Percentiles rank a stretch among this genome's conserved stretches.
phyloP scores from a whole-genome alignment of 2,329 filamentous ascomycete species.

The Cephalotrichum gorgonifer region DNA sequence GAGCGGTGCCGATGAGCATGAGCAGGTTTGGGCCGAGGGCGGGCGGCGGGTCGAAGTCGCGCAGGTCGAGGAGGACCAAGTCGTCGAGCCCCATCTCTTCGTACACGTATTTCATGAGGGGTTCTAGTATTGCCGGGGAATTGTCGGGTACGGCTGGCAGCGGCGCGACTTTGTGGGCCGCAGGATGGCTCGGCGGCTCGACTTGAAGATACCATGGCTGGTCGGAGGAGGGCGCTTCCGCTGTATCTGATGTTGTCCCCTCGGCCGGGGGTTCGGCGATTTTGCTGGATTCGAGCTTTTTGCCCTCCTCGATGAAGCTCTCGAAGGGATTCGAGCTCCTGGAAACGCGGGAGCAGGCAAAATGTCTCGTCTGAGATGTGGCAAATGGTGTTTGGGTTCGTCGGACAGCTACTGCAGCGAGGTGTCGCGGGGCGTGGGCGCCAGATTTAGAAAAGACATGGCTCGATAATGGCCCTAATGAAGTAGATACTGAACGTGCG shows the following conservation, averaged over 20 bases:
- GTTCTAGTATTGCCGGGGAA: conserved; percentile 59
- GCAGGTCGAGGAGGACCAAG: conserved; percentile 70
- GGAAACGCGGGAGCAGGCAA: not conserved
- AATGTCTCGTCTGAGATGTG: not conserved
- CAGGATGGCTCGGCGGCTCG: conserved; percentile 43
- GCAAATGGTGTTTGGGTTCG: not conserved
- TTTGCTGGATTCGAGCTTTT: no score
- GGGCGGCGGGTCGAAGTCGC: conserved; percentile 72
- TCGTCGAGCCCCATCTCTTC: conserved; percentile 81
- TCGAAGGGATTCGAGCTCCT: not conserved
- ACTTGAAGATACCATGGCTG: conserved; percentile 76
- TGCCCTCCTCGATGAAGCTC: not conserved
- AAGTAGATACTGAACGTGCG: not conserved
- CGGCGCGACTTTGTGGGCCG: conserved; percentile 33
- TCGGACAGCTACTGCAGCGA: not conserved
- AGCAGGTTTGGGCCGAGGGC: conserved; percentile 80
- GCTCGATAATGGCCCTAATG: not conserved
- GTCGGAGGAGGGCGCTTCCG: not conserved
- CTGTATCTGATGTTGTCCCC: not conserved
- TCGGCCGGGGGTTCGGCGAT: not conserved
- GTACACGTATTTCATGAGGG: conserved; percentile 68
- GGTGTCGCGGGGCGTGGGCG: not conserved
- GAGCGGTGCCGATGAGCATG: conserved; percentile 86
- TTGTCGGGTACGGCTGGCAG: conserved; percentile 51
- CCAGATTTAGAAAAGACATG: not conserved